Conservation (phyloP, 2,329 filamentous ascomycete genomes). For the Colletotrichum falcatum region DNA sequence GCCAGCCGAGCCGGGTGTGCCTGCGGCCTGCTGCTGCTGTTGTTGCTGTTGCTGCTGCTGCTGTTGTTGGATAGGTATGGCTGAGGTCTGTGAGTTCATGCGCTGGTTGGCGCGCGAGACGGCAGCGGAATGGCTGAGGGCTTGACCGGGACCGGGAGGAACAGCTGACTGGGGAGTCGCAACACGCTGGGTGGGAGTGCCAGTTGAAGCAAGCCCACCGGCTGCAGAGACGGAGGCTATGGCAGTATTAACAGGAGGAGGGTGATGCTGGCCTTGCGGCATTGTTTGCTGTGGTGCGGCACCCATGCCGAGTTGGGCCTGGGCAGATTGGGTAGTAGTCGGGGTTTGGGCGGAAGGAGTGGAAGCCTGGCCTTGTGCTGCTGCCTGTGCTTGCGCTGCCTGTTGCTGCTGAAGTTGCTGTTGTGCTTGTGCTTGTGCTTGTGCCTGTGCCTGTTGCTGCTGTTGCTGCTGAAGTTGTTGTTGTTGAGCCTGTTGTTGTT, state of each 20-base stretch:
- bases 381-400: constrained; percentile 43
- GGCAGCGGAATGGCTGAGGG: constrained; percentile 63
- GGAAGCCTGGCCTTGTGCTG: constrained; percentile 40
- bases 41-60: constrained; percentile 41
- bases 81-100: constrained; percentile 44
- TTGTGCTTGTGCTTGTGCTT: constrained; percentile 43
- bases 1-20: constrained; percentile 47
- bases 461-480: constrained; percentile 42
- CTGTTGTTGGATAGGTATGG: constrained; percentile 50
- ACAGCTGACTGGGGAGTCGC: constrained; percentile 62
- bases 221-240: constrained; percentile 53
- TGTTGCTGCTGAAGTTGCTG: constrained; percentile 48
- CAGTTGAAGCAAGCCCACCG: constrained; percentile 54
- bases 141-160: constrained; percentile 53
- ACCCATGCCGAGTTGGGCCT: constrained; percentile 24
- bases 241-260: constrained; percentile 62
- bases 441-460: constrained; percentile 44
- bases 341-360: constrained; percentile 27
- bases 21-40: constrained; percentile 38
- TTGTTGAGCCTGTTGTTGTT: constrained; percentile 45
- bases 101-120: constrained; percentile 61
- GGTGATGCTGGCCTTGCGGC: constrained; percentile 49
- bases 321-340: constrained; percentile 22
- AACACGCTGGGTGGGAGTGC: constrained; percentile 64
- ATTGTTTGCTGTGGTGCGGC: constrained; percentile 30